Evolutionary conservation across 495 filamentous ascomycete species (phyloP), one percentile per base, ranked within the genome.

Genomic region (Extremus antarcticus): DNA sequence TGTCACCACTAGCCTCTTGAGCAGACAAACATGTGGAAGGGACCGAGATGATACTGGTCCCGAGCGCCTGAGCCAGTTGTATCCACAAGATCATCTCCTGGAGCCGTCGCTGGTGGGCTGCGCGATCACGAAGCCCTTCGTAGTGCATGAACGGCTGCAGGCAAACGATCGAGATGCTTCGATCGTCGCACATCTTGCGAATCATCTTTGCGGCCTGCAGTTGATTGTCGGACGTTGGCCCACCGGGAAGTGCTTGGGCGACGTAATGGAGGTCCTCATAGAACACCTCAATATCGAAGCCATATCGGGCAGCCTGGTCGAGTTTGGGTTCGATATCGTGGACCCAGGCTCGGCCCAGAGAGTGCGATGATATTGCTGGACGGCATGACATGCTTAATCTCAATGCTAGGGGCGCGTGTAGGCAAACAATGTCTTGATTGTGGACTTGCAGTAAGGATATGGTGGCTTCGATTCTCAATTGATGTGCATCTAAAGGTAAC

Each of bases 91-190:
- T 70, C 9, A 89, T 75, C 63, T 88, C 81, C 24, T 79, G 71
- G 20, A 89, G 68, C 10, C 79, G 71, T 24, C 68, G 57, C n/a
- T 67, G 67, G 59, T 86, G 82, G 50, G 79, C 74, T 7, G 68
- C 57, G 11, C 83, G 77, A 71, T 89, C 83, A 11, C 82, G 43
- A 0, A 90, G 74, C 2, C 86, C 87, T 61, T 89, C 86, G 70
- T 87, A 89, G 70, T 88, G 81, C 70, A 78, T 76, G 68, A 90
- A 89, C 11, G 87, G 87, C 66, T 91, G 86, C 1, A 91, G 74
- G 54, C 83, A 83, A 60, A 90, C 71, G 56, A 90, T 81, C 39
- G 67, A 67, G 51, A 91, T 73, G 19, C 67, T 64, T 41, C 82
- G 74, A 1, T 73, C 73, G 43, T 76, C 68, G 66, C 84, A 88